A percentile compares a stretch with the other conserved stretches of the same genome.
Conservation (phyloP, 192 early-diverging fungal genomes). For the Coemansia sp. region DNA sequence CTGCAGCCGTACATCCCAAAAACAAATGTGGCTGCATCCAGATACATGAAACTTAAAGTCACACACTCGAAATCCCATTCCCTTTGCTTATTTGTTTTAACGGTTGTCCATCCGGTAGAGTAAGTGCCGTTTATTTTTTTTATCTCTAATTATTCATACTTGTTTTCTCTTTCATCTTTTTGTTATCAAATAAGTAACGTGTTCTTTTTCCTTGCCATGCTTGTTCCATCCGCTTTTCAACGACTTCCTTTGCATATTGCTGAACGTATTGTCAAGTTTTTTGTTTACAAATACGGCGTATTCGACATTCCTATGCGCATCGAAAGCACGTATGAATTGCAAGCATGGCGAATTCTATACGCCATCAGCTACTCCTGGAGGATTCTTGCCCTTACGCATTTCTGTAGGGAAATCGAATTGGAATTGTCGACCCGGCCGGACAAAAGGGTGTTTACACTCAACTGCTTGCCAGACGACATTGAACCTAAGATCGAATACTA, state of each 20-base stretch:
- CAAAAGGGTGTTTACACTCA: neutral
- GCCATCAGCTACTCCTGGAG: neutral
- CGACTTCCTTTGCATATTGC: neutral
- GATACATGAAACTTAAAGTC: too few relatives aligned
- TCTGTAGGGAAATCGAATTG: neutral
- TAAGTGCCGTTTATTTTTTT: too few relatives aligned
- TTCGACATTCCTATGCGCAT: neutral
- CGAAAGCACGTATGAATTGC: neutral
- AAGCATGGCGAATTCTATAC: neutral
- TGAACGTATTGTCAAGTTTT: neutral
- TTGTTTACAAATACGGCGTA: neutral
- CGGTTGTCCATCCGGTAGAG: too few relatives aligned
- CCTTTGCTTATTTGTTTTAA: too few relatives aligned
- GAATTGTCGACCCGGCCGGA: neutral
- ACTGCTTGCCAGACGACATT: neutral
- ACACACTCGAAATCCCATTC: too few relatives aligned
- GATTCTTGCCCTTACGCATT: neutral
- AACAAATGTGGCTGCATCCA: too few relatives aligned
- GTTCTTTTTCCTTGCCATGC: too few relatives aligned
- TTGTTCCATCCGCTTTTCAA: neutral
- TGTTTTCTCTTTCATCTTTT: too few relatives aligned
- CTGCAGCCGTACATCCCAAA: too few relatives aligned
- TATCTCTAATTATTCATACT: too few relatives aligned
- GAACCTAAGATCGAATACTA: neutral
- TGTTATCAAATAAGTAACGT: too few relatives aligned